Evolutionary conservation across 208 protist genomes (phyloP).

Genomic region (Willaertia magna): DNA sequence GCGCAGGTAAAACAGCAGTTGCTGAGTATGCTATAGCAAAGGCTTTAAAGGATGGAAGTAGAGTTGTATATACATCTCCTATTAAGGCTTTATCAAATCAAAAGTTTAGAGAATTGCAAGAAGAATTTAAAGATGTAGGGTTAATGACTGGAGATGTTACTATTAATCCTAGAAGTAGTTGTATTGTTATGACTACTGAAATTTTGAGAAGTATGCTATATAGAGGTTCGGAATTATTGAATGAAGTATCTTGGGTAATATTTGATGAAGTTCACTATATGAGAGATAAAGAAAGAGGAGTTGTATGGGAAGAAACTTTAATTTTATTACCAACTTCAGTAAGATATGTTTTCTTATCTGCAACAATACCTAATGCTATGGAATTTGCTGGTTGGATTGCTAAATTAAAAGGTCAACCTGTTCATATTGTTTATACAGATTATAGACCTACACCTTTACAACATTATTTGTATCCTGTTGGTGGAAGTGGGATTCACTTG

Average conservation of each 20-base stretch:
- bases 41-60: slow-evolving; percentile 25
- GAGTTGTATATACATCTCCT: slow-evolving; percentile 99
- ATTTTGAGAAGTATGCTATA: slow-evolving; percentile 98
- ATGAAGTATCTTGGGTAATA: slow-evolving; percentile 98
- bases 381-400: slow-evolving; percentile 99
- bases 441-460: slow-evolving; percentile 97
- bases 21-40: slow-evolving; percentile 40
- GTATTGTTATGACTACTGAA: slow-evolving; percentile 99
- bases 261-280: slow-evolving; percentile 99
- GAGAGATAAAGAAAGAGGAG: slow-evolving; percentile 94
- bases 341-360: slow-evolving; percentile 98
- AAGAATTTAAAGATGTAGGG: slow-evolving; percentile 93
- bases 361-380: slow-evolving; percentile 98
- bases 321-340: slow-evolving; percentile 93
- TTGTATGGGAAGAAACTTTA: slow-evolving; percentile 99
- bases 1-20: slow-evolving; percentile 50
- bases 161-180: slow-evolving; percentile 89
- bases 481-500: slow-evolving; percentile 87
- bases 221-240: slow-evolving; percentile 91
- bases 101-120: slow-evolving; percentile 97
- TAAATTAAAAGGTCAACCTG: slow-evolving; percentile 81
- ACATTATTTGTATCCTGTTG: slow-evolving; percentile 95
- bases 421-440: slow-evolving; percentile 98
- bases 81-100: slow-evolving; percentile 99
- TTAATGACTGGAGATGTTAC: slow-evolving; percentile 99